Conservation (phyloP, 495 filamentous ascomycete species). For the Aspergillus sclerotioniger region DNA sequence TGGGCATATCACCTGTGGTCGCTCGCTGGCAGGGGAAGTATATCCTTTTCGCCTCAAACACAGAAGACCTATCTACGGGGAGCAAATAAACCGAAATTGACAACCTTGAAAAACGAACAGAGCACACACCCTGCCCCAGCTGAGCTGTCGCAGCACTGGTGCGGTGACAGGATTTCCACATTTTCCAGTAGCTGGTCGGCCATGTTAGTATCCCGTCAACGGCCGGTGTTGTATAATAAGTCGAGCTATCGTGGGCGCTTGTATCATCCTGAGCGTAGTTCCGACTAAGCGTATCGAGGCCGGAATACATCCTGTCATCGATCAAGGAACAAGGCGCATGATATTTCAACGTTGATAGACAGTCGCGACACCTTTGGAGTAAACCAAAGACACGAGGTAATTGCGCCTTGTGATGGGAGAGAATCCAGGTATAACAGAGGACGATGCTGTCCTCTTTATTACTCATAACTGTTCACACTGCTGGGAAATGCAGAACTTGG, state of each 20-base stretch:
- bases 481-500: neutral
- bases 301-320: neutral
- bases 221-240: neutral
- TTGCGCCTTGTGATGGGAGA: neutral
- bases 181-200: neutral
- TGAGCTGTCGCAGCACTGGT: neutral
- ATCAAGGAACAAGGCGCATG: neutral
- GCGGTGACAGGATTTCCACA: neutral
- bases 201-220: neutral
- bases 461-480: neutral
- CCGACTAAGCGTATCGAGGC: neutral
- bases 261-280: neutral
- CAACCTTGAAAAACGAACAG: neutral
- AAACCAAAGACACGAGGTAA: neutral
- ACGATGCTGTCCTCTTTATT: neutral
- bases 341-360: neutral
- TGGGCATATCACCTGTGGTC: conserved; percentile 1
- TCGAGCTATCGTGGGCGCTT: neutral
- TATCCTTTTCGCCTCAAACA: conserved; percentile 8
- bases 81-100: conserved; percentile 12
- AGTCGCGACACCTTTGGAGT: neutral
- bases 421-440: neutral
- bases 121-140: neutral
- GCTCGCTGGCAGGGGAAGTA: conserved; percentile 1
- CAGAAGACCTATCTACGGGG: conserved; percentile 18